A percentile compares a stretch with the other conserved stretches of the same genome.
phyloP scores from a whole-genome alignment of 2,329 filamentous ascomycete species.

The Aspergillus awamori region DNA sequence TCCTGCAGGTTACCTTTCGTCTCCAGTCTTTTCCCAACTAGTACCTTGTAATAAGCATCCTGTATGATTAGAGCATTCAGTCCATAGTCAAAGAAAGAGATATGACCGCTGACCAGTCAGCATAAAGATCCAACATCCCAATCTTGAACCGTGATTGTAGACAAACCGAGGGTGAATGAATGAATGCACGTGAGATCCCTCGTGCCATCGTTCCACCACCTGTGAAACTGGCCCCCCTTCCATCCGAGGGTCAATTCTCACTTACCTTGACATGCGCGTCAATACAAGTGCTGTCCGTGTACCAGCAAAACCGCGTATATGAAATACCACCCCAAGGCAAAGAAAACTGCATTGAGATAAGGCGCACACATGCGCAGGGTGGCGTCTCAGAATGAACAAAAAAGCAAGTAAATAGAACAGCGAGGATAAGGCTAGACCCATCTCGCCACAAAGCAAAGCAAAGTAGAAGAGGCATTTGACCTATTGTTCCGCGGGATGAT shows the following conservation, averaged over 20 bases:
- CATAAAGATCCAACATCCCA: neutral
- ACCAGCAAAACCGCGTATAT: neutral
- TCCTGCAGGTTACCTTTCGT: neutral
- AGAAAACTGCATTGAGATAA: neutral
- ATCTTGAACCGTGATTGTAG: neutral
- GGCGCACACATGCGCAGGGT: neutral
- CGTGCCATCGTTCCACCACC: neutral
- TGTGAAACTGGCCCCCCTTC: neutral
- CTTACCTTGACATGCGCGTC: neutral
- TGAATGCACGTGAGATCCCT: neutral
- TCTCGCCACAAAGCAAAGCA: constrained; percentile 5
- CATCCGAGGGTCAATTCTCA: neutral
- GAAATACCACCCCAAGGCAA: neutral
- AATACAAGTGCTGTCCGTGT: neutral
- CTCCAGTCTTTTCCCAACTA: neutral
- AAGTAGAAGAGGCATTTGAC: neutral
- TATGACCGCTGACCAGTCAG: neutral
- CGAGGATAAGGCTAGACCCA: neutral
- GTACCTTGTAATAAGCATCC: neutral
- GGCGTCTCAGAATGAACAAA: neutral
- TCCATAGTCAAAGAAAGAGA: neutral
- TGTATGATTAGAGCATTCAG: neutral
- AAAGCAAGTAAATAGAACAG: neutral
- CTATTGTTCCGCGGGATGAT: neutral
- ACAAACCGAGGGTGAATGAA: neutral